Base-by-base conservation (phyloP, 306 rosid species). In the Abrus precatorius region DNA sequence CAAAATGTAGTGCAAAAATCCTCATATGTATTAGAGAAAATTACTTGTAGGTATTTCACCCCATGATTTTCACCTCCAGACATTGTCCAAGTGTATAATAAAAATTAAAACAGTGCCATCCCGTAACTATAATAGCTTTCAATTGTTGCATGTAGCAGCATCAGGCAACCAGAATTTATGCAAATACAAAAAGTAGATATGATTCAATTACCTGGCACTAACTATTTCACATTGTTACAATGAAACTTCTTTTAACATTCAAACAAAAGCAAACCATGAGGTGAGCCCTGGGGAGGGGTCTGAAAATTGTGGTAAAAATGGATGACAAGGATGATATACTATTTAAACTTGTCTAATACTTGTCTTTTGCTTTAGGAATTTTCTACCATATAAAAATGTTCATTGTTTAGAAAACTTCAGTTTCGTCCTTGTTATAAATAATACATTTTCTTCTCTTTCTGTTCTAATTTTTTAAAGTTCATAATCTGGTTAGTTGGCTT, bases 401-500 rank as follows among this genome's bases (percentile, higher is more conserved):
- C 28, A 9, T 81, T 74, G 41, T 76, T 49, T 65, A 28, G 14
- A 5, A 11, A 38, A 12, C 11, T 66, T 61, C 50, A 20, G 80
- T 9, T 49, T 56, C 28, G 55, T 14, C 33, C 45, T 38, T 47
- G 9, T 6, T 49, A 71, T 70, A 34, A 40, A 48, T 50, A 29
- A 41, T 43, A 48, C 13, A n/a, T 28, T 5, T n/a, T 45, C 56
- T 27, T 47, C 20, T 56, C 7, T 69, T 40, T 66, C n/a, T 36
- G 12, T 47, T 1, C 20, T 44, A 5, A 5, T 7, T 27, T 77
- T 77, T 63, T 3, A 0, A 60, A 10, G 8, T 34, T 63, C 3
- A 80, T 29, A 66, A 66, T 84, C 56, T 65, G 44, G 56, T 45
- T 60, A 11, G 43, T 20, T 65, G 29, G 59, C 48, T 55, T 10